Evolutionary conservation across 345 rosid genomes (phyloP).

Genomic region (Rhodomyrtus tomentosa): DNA sequence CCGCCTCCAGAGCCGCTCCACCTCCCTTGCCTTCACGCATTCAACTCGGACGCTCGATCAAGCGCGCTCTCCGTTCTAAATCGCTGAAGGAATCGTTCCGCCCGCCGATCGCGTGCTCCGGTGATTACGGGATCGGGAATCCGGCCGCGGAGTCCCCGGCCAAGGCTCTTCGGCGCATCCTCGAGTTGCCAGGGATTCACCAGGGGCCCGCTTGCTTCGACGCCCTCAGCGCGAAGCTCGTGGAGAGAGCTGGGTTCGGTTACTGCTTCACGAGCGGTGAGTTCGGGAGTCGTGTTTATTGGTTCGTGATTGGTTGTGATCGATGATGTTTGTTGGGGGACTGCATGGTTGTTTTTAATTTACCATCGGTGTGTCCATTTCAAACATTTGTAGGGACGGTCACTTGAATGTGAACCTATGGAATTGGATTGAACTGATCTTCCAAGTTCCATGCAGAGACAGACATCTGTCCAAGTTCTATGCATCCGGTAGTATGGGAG

Average conservation of each 20-base stretch:
- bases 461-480: not conserved
- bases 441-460: not conserved
- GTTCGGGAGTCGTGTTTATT: not conserved
- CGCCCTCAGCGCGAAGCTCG: slow-evolving; percentile 85
- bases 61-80: not conserved
- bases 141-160: slow-evolving; percentile 8
- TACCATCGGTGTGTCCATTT: not conserved
- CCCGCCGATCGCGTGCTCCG: not conserved
- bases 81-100: not conserved
- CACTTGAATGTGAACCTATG: not conserved
- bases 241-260: slow-evolving; percentile 64
- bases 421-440: not conserved
- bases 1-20: not conserved
- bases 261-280: slow-evolving; percentile 78
- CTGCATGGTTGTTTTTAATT: not conserved
- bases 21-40: not conserved
- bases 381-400: not conserved
- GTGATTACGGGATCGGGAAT: not conserved
- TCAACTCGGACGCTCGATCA: not conserved
- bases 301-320: not conserved
- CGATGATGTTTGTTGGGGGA: not conserved
- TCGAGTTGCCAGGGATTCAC: slow-evolving; percentile 64
- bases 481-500: not conserved
- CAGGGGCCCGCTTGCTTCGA: slow-evolving; percentile 95
- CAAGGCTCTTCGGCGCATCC: slow-evolving; percentile 36